phyloP scores from a whole-genome alignment of 2,329 filamentous ascomycete species.

The Aspergillus texensis region DNA sequence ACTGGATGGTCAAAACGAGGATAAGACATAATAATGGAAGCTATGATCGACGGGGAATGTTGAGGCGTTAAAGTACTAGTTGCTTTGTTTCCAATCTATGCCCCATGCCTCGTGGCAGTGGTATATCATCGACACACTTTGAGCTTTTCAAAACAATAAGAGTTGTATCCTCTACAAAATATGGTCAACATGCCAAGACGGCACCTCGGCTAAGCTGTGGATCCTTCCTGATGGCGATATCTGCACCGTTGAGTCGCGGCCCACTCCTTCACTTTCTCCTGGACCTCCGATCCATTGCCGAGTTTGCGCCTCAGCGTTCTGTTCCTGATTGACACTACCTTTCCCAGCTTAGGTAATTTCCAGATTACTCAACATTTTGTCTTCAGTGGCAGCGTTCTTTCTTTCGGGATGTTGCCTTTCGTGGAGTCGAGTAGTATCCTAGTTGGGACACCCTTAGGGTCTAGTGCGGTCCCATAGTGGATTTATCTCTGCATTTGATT shows the following conservation, averaged over 20 bases:
- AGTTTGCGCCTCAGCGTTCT: background rate
- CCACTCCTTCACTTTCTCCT: background rate
- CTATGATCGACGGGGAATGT: too few species aligned
- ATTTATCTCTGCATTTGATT: background rate
- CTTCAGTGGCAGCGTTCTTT: background rate
- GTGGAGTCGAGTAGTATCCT: background rate
- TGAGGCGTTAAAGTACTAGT: too few species aligned
- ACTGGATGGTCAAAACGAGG: accelerated
- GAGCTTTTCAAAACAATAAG: background rate
- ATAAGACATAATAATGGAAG: background rate
- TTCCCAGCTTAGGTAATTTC: background rate
- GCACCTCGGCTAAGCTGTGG: background rate
- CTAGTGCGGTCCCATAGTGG: too few species aligned
- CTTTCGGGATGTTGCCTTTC: background rate
- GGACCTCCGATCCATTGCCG: background rate
- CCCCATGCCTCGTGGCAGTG: background rate
- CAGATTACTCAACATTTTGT: background rate
- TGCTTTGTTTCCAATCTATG: background rate
- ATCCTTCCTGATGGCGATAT: background rate
- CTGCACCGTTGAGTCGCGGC: background rate
- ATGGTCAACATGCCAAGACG: background rate
- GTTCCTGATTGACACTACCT: background rate
- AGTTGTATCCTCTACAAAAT: too few species aligned
- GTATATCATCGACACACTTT: too few species aligned
- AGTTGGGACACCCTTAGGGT: too few species aligned